A percentile compares a stretch with the other conserved stretches of the same genome.
phyloP scores from a whole-genome alignment of 495 filamentous ascomycete species.

The Chaetomium cochliodes region DNA sequence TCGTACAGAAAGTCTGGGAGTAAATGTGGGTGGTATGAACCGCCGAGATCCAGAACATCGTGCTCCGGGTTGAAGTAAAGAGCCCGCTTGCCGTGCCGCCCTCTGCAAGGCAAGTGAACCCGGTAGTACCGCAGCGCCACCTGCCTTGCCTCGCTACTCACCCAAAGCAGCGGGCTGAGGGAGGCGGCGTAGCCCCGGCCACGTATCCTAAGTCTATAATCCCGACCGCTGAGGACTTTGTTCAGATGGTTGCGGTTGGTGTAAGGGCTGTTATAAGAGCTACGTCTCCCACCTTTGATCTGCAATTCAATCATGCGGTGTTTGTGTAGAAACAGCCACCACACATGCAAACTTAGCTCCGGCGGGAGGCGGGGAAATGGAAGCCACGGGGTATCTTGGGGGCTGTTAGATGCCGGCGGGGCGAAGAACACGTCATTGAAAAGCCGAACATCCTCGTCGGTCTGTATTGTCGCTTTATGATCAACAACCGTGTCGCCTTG shows the following conservation, averaged over 20 bases:
- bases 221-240: slow-evolving; percentile 5
- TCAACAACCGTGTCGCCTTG: no score
- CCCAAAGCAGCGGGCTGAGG: background rate
- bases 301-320: slow-evolving; percentile 8
- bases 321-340: background rate
- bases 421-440: background rate
- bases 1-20: background rate
- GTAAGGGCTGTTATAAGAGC: background rate
- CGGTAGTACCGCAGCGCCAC: background rate
- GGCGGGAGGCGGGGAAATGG: background rate
- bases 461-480: no score
- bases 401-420: background rate
- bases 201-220: background rate
- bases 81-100: background rate
- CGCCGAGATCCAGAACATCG: background rate
- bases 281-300: background rate
- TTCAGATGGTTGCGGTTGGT: background rate
- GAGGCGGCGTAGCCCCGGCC: background rate
- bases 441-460: background rate
- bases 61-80: background rate
- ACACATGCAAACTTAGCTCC: slow-evolving; percentile 2
- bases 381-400: background rate
- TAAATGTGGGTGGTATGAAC: no score
- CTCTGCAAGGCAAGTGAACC: background rate
- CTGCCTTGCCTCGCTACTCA: background rate